These are phyloP conservation scores for Monosporascus sp. DNA, from an alignment of 2,329 filamentous ascomycete genomes.

Conservation along the genomic window DNA sequence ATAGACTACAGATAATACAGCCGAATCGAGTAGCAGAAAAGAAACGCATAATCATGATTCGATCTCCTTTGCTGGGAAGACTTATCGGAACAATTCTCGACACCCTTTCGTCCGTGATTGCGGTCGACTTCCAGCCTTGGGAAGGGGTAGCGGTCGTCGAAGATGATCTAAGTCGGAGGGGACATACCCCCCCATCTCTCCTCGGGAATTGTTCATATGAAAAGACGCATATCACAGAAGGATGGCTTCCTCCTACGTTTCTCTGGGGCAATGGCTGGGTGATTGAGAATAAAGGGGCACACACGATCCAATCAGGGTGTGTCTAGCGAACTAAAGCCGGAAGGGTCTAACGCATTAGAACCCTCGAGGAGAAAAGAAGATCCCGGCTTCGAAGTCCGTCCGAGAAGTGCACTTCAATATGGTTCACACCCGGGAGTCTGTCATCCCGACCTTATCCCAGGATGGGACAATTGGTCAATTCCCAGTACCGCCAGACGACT, in stretches of 20 bases:
- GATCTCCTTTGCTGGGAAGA: too few relatives aligned
- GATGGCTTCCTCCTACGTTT: neutral
- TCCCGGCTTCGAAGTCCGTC: neutral
- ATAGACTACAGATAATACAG: neutral
- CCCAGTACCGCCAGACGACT: conserved; percentile 57
- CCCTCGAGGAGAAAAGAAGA: neutral
- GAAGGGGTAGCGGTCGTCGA: too few relatives aligned
- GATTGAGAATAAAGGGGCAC: neutral
- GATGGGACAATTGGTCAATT: neutral
- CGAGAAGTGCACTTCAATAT: neutral
- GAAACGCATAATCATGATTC: too few relatives aligned
- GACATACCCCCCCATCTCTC: too few relatives aligned
- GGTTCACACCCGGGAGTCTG: neutral
- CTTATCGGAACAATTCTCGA: too few relatives aligned
- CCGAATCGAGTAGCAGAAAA: too few relatives aligned
- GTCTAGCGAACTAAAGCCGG: too few relatives aligned
- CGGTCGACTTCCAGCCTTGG: too few relatives aligned
- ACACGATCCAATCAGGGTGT: neutral
- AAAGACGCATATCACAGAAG: neutral
- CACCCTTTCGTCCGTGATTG: too few relatives aligned
- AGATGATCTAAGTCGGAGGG: too few relatives aligned
- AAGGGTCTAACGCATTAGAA: too few relatives aligned
- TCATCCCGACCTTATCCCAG: neutral
- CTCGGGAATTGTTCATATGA: too few relatives aligned
- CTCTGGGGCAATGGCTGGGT: neutral